Conservation (phyloP, 2,329 filamentous ascomycete genomes). For the Cladosporium austrohemisphaericum region DNA sequence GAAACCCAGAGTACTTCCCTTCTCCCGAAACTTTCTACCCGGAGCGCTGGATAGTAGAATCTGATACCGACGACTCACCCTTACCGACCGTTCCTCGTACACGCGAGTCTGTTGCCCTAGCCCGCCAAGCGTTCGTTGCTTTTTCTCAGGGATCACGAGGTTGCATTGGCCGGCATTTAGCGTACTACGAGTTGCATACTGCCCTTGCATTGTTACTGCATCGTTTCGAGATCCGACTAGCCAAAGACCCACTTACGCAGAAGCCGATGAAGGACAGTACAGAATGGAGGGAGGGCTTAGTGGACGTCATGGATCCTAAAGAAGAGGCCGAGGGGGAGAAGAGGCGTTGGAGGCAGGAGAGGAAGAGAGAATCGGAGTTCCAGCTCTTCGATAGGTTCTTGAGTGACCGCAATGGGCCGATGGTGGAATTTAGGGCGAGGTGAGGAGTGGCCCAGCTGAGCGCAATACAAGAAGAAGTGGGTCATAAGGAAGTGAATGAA, state of each 20-base stretch:
- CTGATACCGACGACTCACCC: background rate
- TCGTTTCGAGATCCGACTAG: constrained; percentile 26
- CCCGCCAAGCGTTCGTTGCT: constrained; percentile 61
- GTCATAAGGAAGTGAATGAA: too few species aligned
- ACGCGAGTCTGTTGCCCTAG: constrained; percentile 4
- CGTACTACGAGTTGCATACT: constrained; percentile 26
- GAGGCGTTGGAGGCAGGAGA: constrained; percentile 49
- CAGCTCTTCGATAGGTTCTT: constrained; percentile 71
- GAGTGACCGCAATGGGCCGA: constrained; percentile 66
- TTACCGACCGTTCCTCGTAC: background rate
- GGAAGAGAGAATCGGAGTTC: constrained; percentile 58
- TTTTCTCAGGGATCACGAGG: constrained; percentile 67
- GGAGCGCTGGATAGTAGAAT: constrained; percentile 27
- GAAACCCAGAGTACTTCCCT: constrained; percentile 31
- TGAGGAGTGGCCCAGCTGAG: too few species aligned
- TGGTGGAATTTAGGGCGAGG: constrained; percentile 57
- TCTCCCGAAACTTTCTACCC: constrained; percentile 28
- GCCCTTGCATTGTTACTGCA: constrained; percentile 23
- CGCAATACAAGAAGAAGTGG: too few species aligned
- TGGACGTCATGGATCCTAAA: background rate
- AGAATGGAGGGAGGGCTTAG: background rate
- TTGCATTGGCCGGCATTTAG: constrained; percentile 61
- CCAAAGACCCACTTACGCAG: constrained; percentile 41
- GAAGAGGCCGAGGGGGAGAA: background rate
- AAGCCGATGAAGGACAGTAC: constrained; percentile 50